Percentiles rank a stretch among this genome's conserved stretches.
Conservation (phyloP, 768 basidiomycete species). For the Phlebiopsis gigantea region DNA sequence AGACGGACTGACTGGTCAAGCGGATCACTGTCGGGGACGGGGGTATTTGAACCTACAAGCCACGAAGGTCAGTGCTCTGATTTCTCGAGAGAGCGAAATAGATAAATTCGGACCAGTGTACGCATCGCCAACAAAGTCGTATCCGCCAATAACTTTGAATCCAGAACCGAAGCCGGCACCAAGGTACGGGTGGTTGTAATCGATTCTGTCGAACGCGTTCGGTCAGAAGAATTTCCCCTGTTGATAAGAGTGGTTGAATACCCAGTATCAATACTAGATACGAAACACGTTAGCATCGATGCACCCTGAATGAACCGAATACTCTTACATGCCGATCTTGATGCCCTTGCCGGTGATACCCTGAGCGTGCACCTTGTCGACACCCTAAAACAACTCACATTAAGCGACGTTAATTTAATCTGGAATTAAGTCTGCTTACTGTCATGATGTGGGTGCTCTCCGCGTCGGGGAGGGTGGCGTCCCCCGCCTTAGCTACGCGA, state of each 20-base stretch:
- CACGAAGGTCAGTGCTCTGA: neutral
- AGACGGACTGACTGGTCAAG: conserved; percentile 34
- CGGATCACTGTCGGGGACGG: conserved; percentile 47
- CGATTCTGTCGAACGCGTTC: conserved; percentile 31
- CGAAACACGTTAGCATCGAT: neutral
- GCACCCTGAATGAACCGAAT: neutral
- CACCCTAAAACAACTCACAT: conserved; percentile 35
- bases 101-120: conserved; percentile 28
- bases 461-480: conserved; percentile 37
- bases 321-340: conserved; percentile 56
- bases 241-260: neutral
- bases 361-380: conserved; percentile 57
- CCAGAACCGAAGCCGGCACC: conserved; percentile 50
- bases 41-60: conserved; percentile 39
- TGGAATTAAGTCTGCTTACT: conserved; percentile 24
- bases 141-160: conserved; percentile 45
- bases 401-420: neutral
- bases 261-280: conserved; percentile 41
- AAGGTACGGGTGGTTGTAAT: conserved; percentile 50
- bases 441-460: conserved; percentile 49
- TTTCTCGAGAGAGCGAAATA: neutral
- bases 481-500: conserved; percentile 34
- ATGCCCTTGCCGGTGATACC: conserved; percentile 59
- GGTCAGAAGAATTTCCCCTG: neutral
- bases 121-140: conserved; percentile 51